A percentile compares a stretch with the other conserved stretches of the same genome.
These are phyloP conservation scores for Pyronema omphalodes DNA, from an alignment of 495 filamentous ascomycete genomes.

Conservation along the genomic window DNA sequence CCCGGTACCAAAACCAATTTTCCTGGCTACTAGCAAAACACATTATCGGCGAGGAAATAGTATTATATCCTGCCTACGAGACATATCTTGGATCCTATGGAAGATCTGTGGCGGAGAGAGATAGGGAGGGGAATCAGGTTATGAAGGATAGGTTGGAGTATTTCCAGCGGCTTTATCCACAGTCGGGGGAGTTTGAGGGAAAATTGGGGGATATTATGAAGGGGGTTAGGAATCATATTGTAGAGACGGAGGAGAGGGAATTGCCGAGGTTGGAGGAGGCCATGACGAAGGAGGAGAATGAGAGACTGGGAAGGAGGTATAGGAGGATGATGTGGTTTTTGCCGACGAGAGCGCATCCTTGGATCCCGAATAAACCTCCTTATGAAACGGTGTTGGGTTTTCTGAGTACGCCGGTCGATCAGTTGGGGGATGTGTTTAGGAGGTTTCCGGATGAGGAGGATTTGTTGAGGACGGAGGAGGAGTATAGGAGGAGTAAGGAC, in stretches of 20 bases:
- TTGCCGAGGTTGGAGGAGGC: slow-evolving; percentile 35
- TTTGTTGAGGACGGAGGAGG: neutral
- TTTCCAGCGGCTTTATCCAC: slow-evolving; percentile 39
- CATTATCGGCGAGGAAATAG: slow-evolving; percentile 9
- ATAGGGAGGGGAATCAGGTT: slow-evolving; percentile 43
- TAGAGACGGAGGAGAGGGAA: slow-evolving; percentile 39
- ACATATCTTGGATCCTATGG: slow-evolving; percentile 33
- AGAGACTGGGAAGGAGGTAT: slow-evolving; percentile 34
- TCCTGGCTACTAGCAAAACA: slow-evolving; percentile 46
- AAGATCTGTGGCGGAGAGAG: slow-evolving; percentile 35
- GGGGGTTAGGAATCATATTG: slow-evolving; percentile 37
- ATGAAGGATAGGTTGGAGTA: slow-evolving; percentile 44
- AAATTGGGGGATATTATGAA: slow-evolving; percentile 36
- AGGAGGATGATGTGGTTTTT: slow-evolving; percentile 39
- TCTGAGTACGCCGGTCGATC: slow-evolving; percentile 34
- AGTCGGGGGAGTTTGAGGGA: slow-evolving; percentile 31
- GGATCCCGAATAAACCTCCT: slow-evolving; percentile 31
- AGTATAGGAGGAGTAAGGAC: neutral
- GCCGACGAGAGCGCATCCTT: slow-evolving; percentile 23
- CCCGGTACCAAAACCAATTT: slow-evolving; percentile 44
- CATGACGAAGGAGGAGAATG: slow-evolving; percentile 25
- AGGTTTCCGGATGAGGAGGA: slow-evolving; percentile 28
- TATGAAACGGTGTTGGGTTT: slow-evolving; percentile 34
- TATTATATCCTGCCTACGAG: slow-evolving; percentile 12
- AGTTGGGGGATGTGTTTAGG: slow-evolving; percentile 31